Evolutionary conservation across 2,329 filamentous ascomycete genomes (phyloP).

Genomic region (Calonectria naviculata): DNA sequence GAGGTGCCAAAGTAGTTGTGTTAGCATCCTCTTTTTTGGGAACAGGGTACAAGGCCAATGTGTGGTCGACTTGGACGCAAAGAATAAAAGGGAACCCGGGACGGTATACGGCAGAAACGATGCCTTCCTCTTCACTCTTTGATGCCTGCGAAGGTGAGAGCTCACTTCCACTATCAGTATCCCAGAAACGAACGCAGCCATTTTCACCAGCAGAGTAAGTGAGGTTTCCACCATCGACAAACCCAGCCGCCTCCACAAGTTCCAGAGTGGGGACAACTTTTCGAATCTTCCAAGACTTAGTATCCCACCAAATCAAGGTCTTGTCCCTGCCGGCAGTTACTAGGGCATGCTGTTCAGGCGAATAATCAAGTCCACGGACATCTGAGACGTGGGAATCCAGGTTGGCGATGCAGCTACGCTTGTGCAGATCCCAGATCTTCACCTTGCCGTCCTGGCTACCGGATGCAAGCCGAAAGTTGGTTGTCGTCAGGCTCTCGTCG

Average conservation of each 20-base stretch:
- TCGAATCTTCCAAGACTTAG: slow-evolving; percentile 83
- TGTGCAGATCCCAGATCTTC: slow-evolving; percentile 90
- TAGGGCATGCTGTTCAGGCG: slow-evolving; percentile 76
- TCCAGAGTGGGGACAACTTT: slow-evolving; percentile 88
- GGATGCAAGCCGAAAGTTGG: slow-evolving; percentile 83
- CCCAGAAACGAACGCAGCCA: slow-evolving; percentile 87
- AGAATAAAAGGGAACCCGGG: slow-evolving; percentile 76
- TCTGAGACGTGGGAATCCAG: slow-evolving; percentile 96
- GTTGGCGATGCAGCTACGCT: slow-evolving; percentile 79
- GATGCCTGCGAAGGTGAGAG: slow-evolving; percentile 78
- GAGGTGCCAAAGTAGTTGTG: slow-evolving; percentile 50
- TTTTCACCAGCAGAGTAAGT: slow-evolving; percentile 89
- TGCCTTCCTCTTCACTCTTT: slow-evolving; percentile 71
- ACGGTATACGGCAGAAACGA: slow-evolving; percentile 78
- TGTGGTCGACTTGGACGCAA: slow-evolving; percentile 90
- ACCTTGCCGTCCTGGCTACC: slow-evolving; percentile 96
- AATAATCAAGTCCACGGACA: slow-evolving; percentile 89
- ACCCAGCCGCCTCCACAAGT: slow-evolving; percentile 85
- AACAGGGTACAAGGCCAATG: slow-evolving; percentile 76
- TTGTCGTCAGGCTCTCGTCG: slow-evolving; percentile 54
- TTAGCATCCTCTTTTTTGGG: slow-evolving; percentile 52
- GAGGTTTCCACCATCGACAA: slow-evolving; percentile 75
- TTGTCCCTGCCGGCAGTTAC: slow-evolving; percentile 92
- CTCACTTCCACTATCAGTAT: slow-evolving; percentile 80
- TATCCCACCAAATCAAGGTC: slow-evolving; percentile 93